These are phyloP conservation scores for Chalciporus pseudorubinellus DNA, from an alignment of 768 basidiomycete species.

Conservation along the genomic window DNA sequence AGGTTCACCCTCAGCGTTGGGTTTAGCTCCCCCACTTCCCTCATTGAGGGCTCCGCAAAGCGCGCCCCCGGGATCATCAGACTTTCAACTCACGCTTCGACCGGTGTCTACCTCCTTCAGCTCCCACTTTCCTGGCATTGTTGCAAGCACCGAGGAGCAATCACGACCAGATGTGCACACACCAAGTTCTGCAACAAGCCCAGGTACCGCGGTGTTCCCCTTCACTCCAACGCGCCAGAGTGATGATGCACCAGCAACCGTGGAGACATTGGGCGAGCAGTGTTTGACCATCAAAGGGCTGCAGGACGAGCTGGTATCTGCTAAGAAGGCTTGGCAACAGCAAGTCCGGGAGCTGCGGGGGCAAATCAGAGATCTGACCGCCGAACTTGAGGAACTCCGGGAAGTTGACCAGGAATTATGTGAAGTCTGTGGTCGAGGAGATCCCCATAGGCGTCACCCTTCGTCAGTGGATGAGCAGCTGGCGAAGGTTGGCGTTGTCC, in stretches of 20 bases:
- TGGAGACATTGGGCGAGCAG: slow-evolving; percentile 39
- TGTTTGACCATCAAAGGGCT: slow-evolving; percentile 47
- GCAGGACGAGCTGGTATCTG: slow-evolving; percentile 57
- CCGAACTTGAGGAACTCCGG: slow-evolving; percentile 61
- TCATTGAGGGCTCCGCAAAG: slow-evolving; percentile 45
- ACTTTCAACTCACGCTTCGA: slow-evolving; percentile 69
- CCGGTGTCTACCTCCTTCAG: slow-evolving; percentile 78
- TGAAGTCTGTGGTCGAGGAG: slow-evolving; percentile 58
- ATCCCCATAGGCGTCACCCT: slow-evolving; percentile 7
- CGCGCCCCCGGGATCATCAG: slow-evolving; percentile 60
- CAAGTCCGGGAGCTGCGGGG: slow-evolving; percentile 75
- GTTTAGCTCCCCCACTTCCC: slow-evolving; percentile 9
- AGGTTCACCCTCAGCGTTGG: slow-evolving; percentile 8
- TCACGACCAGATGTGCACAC: slow-evolving; percentile 46
- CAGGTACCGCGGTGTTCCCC: slow-evolving; percentile 44
- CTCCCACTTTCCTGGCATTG: slow-evolving; percentile 55
- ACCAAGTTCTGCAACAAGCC: slow-evolving; percentile 46
- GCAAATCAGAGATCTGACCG: slow-evolving; percentile 68
- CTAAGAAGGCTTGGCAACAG: slow-evolving; percentile 66
- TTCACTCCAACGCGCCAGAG: slow-evolving; percentile 39
- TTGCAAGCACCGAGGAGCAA: slow-evolving; percentile 27
- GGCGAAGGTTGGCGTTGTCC: slow-evolving; percentile 43
- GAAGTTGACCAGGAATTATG: slow-evolving; percentile 48
- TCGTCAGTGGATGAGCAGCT: slow-evolving; percentile 17
- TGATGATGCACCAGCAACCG: slow-evolving; percentile 30